Conservation (phyloP, 208 protist genomes). For the Acanthamoeba castellanii region DNA sequence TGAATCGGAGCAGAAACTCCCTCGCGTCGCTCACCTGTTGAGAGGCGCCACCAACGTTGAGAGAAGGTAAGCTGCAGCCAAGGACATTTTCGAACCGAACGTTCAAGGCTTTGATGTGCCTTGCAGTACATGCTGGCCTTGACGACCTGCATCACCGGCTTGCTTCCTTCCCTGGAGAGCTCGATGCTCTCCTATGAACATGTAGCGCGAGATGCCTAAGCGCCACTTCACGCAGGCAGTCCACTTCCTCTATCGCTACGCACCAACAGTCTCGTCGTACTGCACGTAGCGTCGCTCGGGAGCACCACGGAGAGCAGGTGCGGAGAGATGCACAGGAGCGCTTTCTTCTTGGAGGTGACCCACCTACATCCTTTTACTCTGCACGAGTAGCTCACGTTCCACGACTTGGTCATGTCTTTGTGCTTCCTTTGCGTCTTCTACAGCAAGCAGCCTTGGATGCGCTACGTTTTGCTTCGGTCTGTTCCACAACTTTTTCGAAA, state of each 20-base stretch:
- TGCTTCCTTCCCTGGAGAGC: not conserved
- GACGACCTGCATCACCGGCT: not conserved
- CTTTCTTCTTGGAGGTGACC: not conserved
- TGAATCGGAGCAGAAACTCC: not conserved
- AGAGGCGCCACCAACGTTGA: not conserved
- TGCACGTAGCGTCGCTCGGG: not conserved
- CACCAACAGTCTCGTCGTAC: not conserved
- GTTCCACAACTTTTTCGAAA: too few species aligned
- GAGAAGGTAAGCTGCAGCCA: too few species aligned
- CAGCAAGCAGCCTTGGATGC: too few species aligned
- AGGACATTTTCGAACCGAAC: too few species aligned
- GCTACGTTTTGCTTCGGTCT: too few species aligned
- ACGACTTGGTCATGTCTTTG: not conserved
- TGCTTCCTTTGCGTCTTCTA: too few species aligned
- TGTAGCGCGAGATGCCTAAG: not conserved
- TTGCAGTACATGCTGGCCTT: conserved; percentile 12
- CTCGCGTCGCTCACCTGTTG: not conserved
- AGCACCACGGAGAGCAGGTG: not conserved
- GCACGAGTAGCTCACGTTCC: not conserved
- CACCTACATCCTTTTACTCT: not conserved
- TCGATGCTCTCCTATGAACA: not conserved
- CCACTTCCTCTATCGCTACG: not conserved
- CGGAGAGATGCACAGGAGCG: not conserved
- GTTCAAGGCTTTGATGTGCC: not conserved
- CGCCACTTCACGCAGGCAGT: too few species aligned